Evolutionary conservation across 2,329 filamentous ascomycete genomes (phyloP).

Genomic region (Fragosphaeria purpurea): DNA sequence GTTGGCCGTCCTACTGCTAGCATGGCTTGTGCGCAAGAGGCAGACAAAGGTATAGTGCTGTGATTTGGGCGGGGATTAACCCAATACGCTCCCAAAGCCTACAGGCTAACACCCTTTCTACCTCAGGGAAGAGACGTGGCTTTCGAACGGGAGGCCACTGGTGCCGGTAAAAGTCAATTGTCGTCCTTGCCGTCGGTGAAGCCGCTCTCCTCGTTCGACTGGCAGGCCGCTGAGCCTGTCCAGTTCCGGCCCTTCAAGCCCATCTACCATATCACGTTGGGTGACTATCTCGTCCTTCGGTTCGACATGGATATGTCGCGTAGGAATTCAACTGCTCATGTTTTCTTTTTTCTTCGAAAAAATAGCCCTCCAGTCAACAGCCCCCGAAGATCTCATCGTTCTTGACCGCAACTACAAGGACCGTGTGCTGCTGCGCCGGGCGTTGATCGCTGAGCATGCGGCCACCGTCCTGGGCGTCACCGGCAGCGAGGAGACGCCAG

Average conservation of each 20-base stretch:
- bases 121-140: too few species aligned
- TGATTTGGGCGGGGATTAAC: too few species aligned
- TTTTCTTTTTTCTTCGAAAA: not conserved
- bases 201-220: conserved; percentile 27
- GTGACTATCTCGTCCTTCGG: conserved; percentile 18
- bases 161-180: too few species aligned
- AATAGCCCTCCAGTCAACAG: conserved; percentile 31
- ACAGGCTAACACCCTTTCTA: too few species aligned
- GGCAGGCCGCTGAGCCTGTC: conserved; percentile 26
- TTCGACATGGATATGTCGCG: not conserved
- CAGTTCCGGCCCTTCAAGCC: conserved; percentile 40
- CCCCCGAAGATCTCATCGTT: conserved; percentile 40
- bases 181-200: too few species aligned
- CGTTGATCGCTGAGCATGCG: conserved; percentile 28
- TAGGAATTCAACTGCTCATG: not conserved
- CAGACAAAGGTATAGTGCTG: too few species aligned
- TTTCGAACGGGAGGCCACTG: too few species aligned
- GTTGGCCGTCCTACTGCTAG: too few species aligned
- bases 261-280: conserved; percentile 46
- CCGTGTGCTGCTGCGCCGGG: conserved; percentile 30
- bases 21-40: too few species aligned
- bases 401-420: conserved; percentile 41
- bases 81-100: too few species aligned
- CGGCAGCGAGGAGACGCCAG: not conserved
- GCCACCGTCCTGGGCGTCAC: conserved; percentile 31